Evolutionary conservation across 768 basidiomycete genomes (phyloP).

Genomic region (Termitomyces sp.): DNA sequence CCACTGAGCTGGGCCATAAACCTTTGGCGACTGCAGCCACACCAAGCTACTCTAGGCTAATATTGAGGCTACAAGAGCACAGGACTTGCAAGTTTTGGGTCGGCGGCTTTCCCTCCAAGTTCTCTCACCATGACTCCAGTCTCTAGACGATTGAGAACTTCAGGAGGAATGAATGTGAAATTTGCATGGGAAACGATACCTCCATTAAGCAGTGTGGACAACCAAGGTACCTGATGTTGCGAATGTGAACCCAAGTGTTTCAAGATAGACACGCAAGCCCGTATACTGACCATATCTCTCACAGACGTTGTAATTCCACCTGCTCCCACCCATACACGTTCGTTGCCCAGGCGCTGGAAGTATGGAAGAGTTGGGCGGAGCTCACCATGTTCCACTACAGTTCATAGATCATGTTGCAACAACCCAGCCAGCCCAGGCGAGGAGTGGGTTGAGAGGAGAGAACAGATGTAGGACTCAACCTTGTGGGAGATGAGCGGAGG

Average conservation of each 20-base stretch:
- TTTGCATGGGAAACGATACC: constrained; percentile 34
- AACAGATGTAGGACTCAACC: too few species aligned
- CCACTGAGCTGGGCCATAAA: constrained; percentile 36
- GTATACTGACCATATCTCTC: constrained; percentile 30
- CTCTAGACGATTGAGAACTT: constrained; percentile 30
- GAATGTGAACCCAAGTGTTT: too few species aligned
- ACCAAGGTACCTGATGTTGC: constrained; percentile 23
- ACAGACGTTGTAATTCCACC: constrained; percentile 35
- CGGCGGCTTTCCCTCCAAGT: constrained; percentile 28
- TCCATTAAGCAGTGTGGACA: constrained; percentile 33
- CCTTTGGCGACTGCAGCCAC: constrained; percentile 26
- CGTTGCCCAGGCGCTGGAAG: constrained; percentile 33
- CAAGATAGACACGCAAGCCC: neutral
- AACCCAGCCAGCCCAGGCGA: constrained; percentile 9
- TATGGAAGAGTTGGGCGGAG: constrained; percentile 30
- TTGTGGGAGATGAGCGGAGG: too few species aligned
- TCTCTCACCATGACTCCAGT: constrained; percentile 27
- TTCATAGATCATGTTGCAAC: constrained; percentile 42
- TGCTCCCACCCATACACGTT: constrained; percentile 34
- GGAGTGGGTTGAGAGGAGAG: too few species aligned
- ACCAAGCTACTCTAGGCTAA: neutral
- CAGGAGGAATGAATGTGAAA: constrained; percentile 27
- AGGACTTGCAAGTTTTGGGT: constrained; percentile 29
- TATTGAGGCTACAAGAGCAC: neutral
- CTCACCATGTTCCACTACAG: constrained; percentile 28